Evolutionary conservation across 2,329 filamentous ascomycete species (phyloP).

Genomic region (Catunica adiposa): DNA sequence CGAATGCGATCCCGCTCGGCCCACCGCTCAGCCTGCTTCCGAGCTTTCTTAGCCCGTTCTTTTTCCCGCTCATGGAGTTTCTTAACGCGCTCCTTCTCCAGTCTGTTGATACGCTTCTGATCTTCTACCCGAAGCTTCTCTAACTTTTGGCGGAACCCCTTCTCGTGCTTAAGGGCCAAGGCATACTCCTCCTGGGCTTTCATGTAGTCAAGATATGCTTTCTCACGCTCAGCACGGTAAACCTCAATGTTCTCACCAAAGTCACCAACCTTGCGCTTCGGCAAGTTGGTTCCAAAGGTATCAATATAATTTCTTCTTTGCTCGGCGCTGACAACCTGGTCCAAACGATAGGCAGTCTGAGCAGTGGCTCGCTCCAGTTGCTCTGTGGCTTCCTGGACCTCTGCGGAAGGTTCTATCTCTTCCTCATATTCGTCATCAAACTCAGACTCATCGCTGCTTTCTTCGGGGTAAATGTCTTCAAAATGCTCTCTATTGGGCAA

Average conservation of each 20-base stretch:
- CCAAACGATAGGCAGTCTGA: background rate
- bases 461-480: slow-evolving; percentile 35
- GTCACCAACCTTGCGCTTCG: slow-evolving; percentile 21
- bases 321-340: slow-evolving; percentile 20
- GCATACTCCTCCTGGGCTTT: slow-evolving; percentile 20
- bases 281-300: slow-evolving; percentile 23
- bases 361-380: slow-evolving; percentile 18
- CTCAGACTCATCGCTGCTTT: slow-evolving; percentile 23
- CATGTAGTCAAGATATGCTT: slow-evolving; percentile 25
- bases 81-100: background rate
- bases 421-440: slow-evolving; percentile 14
- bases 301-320: slow-evolving; percentile 28
- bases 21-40: background rate
- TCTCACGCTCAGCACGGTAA: slow-evolving; percentile 28
- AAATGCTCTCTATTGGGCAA: slow-evolving; percentile 39
- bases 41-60: background rate
- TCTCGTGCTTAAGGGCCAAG: background rate
- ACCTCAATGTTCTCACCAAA: slow-evolving; percentile 25
- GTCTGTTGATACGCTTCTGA: background rate
- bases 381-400: slow-evolving; percentile 20
- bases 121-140: background rate
- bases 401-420: slow-evolving; percentile 15
- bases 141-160: background rate
- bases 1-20: slow-evolving; percentile 19
- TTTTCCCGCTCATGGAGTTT: background rate